Evolutionary conservation across 768 basidiomycete genomes (phyloP).

Genomic region (Russula abietina): DNA sequence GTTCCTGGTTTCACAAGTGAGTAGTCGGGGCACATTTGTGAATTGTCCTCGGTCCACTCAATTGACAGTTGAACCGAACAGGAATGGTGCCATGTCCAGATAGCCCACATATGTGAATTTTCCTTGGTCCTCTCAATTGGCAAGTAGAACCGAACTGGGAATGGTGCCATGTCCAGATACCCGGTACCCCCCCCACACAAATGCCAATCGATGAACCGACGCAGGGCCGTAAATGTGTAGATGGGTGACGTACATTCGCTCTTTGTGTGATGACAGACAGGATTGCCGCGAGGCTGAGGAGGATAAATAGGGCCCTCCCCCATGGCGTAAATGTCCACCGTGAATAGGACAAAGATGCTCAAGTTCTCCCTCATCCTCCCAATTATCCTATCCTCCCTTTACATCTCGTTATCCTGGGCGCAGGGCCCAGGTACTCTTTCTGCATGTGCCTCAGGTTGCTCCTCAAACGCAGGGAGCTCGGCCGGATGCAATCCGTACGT

Average conservation of each 20-base stretch:
- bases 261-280: too few species aligned
- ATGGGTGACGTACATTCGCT: not conserved
- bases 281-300: not conserved
- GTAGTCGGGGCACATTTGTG: not conserved
- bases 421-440: not conserved
- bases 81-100: not conserved
- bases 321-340: too few species aligned
- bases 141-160: too few species aligned
- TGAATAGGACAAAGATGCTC: not conserved
- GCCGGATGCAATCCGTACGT: not conserved
- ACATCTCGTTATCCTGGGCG: not conserved
- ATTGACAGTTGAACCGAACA: too few species aligned
- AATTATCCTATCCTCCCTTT: not conserved
- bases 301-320: slow-evolving; percentile 2
- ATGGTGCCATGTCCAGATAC: not conserved
- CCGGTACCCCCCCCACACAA: not conserved
- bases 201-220: not conserved
- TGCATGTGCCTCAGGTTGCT: not conserved
- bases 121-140: not conserved
- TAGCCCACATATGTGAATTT: too few species aligned
- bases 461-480: not conserved
- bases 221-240: not conserved
- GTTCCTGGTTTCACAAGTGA: not conserved
- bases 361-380: not conserved
- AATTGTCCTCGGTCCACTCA: not conserved